Conservation (phyloP, 2,329 filamentous ascomycete species). For the Curvularia verruculosa region DNA sequence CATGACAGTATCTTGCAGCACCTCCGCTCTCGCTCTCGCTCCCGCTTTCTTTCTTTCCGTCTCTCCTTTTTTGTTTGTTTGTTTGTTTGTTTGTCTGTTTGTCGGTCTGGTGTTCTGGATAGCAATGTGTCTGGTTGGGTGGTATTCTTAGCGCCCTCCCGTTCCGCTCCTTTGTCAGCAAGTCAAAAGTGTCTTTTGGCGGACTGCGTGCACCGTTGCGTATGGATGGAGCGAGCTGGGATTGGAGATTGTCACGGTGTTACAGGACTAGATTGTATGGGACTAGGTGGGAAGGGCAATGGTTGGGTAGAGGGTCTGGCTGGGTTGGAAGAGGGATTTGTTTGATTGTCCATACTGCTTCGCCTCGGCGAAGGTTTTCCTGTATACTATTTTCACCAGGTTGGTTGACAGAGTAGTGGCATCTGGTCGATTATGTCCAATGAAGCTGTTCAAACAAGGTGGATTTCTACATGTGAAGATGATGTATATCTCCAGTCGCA, state of each 20-base stretch:
- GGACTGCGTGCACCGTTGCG: slow-evolving; percentile 9
- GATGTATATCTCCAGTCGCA: not conserved
- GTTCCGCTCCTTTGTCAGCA: slow-evolving; percentile 18
- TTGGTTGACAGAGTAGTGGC: slow-evolving; percentile 35
- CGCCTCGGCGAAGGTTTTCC: slow-evolving; percentile 19
- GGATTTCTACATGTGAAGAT: not conserved
- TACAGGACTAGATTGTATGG: slow-evolving; percentile 17
- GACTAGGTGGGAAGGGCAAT: slow-evolving; percentile 10
- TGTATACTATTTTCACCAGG: slow-evolving; percentile 28
- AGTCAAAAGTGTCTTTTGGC: slow-evolving; percentile 15
- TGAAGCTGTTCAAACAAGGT: slow-evolving; percentile 18
- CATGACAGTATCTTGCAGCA: slow-evolving; percentile 9
- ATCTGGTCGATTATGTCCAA: slow-evolving; percentile 41
- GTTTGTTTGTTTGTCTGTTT: not conserved
- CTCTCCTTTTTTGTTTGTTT: not conserved
- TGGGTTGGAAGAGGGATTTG: slow-evolving; percentile 6
- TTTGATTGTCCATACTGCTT: slow-evolving; percentile 14
- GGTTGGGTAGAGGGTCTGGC: slow-evolving; percentile 14
- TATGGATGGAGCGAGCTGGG: slow-evolving; percentile 4
- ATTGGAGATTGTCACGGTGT: slow-evolving; percentile 23
- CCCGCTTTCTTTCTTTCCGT: not conserved
- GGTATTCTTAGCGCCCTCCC: slow-evolving; percentile 9
- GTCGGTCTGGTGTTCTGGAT: slow-evolving; percentile 22
- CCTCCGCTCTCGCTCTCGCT: not conserved
- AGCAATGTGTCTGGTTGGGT: slow-evolving; percentile 13